Evolutionary conservation across 345 rosid species (phyloP).

Genomic region (Ailanthus altissimus): DNA sequence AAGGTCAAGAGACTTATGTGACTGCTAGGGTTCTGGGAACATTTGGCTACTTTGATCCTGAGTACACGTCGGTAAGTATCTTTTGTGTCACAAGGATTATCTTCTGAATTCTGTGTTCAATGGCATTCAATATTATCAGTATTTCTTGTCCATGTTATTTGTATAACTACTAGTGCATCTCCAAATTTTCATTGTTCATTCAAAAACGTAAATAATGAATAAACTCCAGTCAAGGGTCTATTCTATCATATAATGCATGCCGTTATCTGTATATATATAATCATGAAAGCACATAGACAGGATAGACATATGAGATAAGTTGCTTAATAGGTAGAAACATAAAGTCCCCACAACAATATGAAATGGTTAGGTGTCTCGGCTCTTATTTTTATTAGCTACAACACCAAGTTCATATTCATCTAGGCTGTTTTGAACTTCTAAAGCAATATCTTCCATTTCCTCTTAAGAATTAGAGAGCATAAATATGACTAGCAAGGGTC

Average conservation of each 20-base stretch:
- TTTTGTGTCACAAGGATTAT: not conserved
- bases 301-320: not conserved
- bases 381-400: not conserved
- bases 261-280: not conserved
- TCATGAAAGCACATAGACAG: not conserved
- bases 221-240: not conserved
- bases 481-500: not conserved
- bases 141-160: not conserved
- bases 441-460: not conserved
- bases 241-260: not conserved
- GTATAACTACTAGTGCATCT: not conserved
- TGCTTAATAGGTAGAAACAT: not conserved
- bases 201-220: not conserved
- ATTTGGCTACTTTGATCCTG: slow-evolving; percentile 96
- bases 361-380: not conserved
- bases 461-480: not conserved
- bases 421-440: not conserved
- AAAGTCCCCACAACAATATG: not conserved
- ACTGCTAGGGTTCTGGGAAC: slow-evolving; percentile 97
- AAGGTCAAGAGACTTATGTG: slow-evolving; percentile 74
- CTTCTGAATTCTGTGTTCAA: not conserved
- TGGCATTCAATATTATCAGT: not conserved
- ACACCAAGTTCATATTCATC: not conserved
- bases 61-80: slow-evolving; percentile 80
- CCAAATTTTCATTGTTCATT: not conserved